Evolutionary conservation across 768 basidiomycete genomes (phyloP).

Genomic region (Dacryopinax primogenitus): DNA sequence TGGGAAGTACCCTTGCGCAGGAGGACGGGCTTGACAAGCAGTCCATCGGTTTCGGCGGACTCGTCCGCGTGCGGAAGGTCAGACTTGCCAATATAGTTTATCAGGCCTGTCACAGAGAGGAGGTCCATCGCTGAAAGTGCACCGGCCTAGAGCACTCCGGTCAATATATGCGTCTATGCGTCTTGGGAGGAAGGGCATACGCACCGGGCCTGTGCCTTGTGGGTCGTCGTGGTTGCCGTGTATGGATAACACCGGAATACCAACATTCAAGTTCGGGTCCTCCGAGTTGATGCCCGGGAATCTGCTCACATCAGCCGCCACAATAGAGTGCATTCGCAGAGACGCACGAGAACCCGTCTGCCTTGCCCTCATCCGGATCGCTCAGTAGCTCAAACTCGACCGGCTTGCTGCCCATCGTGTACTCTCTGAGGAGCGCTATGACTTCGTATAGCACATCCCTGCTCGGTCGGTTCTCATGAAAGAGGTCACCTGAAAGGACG

Average conservation of each 20-base stretch:
- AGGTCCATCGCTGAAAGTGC: constrained; percentile 92
- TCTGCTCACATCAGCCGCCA: constrained; percentile 29
- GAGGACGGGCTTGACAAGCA: constrained; percentile 80
- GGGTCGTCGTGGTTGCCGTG: constrained; percentile 99
- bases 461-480: constrained; percentile 94
- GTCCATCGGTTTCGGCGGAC: constrained; percentile 49
- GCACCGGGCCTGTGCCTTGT: constrained; percentile 81
- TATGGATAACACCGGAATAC: constrained; percentile 96
- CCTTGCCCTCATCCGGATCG: constrained; percentile 82
- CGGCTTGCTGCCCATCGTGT: constrained; percentile 76
- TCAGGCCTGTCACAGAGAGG: constrained; percentile 79
- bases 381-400: constrained; percentile 85
- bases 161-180: too few relatives aligned
- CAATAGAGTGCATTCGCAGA: background rate
- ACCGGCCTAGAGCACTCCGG: constrained; percentile 53
- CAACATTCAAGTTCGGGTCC: constrained; percentile 87
- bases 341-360: constrained; percentile 68
- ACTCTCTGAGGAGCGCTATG: constrained; percentile 79
- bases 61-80: constrained; percentile 65
- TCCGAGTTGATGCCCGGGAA: constrained; percentile 97
- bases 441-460: constrained; percentile 80
- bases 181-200: constrained; percentile 29
- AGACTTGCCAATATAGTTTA: constrained; percentile 97
- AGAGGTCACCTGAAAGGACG: constrained; percentile 87
- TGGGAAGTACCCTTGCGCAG: constrained; percentile 74